Evolutionary conservation across 805 yeast species (phyloP).

Genomic region (Cyberlindnera americana): DNA sequence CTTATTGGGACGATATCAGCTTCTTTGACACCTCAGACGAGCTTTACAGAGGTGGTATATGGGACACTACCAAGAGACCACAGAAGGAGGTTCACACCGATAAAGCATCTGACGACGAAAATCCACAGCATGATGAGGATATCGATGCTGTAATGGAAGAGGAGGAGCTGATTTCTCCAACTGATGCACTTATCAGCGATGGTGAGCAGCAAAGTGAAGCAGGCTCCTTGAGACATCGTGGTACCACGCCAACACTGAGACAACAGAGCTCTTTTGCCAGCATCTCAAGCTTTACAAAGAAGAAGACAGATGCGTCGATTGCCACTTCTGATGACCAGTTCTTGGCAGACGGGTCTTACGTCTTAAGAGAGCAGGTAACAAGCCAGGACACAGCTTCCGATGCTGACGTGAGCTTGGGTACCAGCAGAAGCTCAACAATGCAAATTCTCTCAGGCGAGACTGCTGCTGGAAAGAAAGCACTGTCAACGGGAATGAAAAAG

Average conservation of each 20-base stretch:
- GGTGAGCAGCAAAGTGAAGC: constrained; percentile 13
- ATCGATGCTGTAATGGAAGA: not conserved
- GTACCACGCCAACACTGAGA: not conserved
- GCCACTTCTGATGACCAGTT: constrained; percentile 28
- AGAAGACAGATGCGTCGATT: constrained; percentile 23
- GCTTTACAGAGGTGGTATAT: constrained; percentile 87
- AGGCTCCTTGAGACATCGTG: constrained; percentile 17
- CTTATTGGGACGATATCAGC: constrained; percentile 84
- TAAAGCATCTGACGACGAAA: constrained; percentile 5
- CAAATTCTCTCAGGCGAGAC: constrained; percentile 26
- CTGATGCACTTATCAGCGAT: constrained; percentile 3
- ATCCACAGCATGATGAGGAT: constrained; percentile 1
- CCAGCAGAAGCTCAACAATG: constrained; percentile 20
- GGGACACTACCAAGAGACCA: constrained; percentile 52
- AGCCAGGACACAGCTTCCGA: constrained; percentile 15
- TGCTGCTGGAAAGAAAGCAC: constrained; percentile 33
- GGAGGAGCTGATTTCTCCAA: not conserved
- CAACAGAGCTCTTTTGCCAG: constrained; percentile 8
- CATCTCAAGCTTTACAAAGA: constrained; percentile 7
- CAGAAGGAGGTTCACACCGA: constrained; percentile 8
- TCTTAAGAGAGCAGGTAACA: constrained; percentile 11
- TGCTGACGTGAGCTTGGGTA: constrained; percentile 12
- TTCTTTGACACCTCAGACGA: constrained; percentile 64
- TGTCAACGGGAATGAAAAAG: constrained; percentile 49
- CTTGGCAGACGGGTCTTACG: constrained; percentile 28